phyloP scores from a whole-genome alignment of 768 basidiomycete species.

The Auricularia auricula-judae region DNA sequence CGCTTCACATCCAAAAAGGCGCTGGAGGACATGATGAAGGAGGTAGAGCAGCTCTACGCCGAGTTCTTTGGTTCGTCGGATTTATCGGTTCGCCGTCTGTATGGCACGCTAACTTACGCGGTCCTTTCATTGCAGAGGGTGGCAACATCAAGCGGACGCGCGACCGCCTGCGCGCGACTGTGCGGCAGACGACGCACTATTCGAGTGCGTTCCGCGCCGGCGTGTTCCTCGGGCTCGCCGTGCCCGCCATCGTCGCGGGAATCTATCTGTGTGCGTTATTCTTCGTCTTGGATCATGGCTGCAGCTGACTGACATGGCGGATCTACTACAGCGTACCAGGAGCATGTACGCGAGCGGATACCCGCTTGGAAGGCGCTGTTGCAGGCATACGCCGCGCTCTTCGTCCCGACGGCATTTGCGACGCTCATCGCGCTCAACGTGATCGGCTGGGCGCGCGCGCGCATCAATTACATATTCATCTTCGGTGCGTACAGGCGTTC shows the following conservation, averaged over 20 bases:
- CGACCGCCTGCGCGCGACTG: conserved; percentile 46
- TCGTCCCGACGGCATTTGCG: conserved; percentile 65
- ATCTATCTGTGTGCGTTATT: conserved; percentile 45
- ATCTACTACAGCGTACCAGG: conserved; percentile 38
- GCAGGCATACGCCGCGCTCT: conserved; percentile 64
- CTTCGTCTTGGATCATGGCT: background rate
- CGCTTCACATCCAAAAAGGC: conserved; percentile 53
- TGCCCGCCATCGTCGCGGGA: conserved; percentile 58
- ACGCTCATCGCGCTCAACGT: conserved; percentile 78
- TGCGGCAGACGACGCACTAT: conserved; percentile 47
- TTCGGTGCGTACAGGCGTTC: conserved; percentile 43
- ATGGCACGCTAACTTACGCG: background rate
- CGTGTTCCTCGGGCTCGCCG: conserved; percentile 53
- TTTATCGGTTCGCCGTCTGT: background rate
- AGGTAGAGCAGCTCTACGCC: conserved; percentile 72
- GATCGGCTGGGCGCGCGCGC: conserved; percentile 56
- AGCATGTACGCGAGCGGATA: conserved; percentile 38
- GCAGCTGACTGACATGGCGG: background rate
- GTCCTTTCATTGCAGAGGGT: conserved; percentile 33
- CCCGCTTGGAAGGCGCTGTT: conserved; percentile 66
- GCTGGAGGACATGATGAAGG: conserved; percentile 55
- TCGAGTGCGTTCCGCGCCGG: conserved; percentile 69
- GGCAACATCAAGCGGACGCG: conserved; percentile 77
- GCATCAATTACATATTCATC: conserved; percentile 92
- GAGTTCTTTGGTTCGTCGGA: conserved; percentile 53